These are phyloP conservation scores for Prunus yedoensis DNA, from an alignment of 331 rosid genomes.

Conservation along the genomic window DNA sequence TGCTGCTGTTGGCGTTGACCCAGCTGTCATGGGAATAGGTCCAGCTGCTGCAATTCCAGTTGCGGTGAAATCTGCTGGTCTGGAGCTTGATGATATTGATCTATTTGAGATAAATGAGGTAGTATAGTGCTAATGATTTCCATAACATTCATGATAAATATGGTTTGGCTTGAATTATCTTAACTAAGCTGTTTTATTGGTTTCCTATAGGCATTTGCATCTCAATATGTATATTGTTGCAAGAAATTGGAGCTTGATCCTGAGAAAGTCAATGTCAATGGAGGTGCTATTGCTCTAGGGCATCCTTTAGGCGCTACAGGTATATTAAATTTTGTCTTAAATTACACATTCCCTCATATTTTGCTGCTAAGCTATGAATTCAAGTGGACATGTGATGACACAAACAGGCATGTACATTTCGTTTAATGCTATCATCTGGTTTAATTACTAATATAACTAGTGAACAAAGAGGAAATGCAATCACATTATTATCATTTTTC, in stretches of 20 bases:
- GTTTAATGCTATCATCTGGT: neutral
- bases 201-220: constrained; percentile 80
- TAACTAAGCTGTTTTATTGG: constrained; percentile 6
- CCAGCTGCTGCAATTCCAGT: constrained; percentile 90
- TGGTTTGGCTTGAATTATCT: neutral
- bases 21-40: constrained; percentile 86
- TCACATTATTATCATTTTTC: neutral
- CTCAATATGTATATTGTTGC: constrained; percentile 72
- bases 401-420: too few relatives aligned
- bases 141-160: neutral
- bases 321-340: constrained; percentile 3
- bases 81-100: constrained; percentile 61
- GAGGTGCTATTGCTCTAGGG: constrained; percentile 90
- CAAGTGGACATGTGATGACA: neutral
- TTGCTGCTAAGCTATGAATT: neutral
- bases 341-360: neutral
- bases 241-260: constrained; percentile 83
- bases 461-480: neutral
- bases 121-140: neutral
- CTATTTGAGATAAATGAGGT: constrained; percentile 92
- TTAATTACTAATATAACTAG: neutral
- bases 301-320: constrained; percentile 97
- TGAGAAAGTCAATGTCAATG: constrained; percentile 72
- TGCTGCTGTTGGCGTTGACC: constrained; percentile 89
- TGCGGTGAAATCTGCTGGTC: constrained; percentile 89